Conservation (phyloP, 1,284 basidiomycete genomes). For the Boletus calvinii region DNA sequence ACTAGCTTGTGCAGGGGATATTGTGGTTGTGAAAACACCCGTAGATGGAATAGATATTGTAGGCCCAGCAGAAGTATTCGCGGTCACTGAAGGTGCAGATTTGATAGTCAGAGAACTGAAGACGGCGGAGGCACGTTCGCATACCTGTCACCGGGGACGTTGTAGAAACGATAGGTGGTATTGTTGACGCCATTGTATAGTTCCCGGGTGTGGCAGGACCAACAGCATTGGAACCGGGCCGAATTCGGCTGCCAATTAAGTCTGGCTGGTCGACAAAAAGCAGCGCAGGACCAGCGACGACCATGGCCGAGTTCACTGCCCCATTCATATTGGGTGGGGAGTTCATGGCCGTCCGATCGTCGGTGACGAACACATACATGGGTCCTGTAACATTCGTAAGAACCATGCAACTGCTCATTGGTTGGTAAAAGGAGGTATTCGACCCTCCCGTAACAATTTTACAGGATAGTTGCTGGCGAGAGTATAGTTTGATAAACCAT, state of each 20-base stretch:
- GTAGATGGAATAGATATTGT: conserved; percentile 4
- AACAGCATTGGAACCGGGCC: conserved; percentile 21
- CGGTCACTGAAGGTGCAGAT: background rate
- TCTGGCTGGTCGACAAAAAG: conserved; percentile 59
- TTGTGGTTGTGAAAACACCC: conserved; percentile 7
- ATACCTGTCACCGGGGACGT: conserved; percentile 45
- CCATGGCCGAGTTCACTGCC: conserved; percentile 31
- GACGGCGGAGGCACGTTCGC: background rate
- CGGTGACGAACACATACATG: conserved; percentile 71
- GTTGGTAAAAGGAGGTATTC: conserved; percentile 56
- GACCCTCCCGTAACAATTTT: conserved; percentile 73
- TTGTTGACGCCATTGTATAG: conserved; percentile 2
- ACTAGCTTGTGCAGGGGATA: conserved; percentile 17
- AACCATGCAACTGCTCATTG: conserved; percentile 59
- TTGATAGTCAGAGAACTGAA: background rate
- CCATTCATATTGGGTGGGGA: background rate
- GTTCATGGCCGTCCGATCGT: conserved; percentile 46
- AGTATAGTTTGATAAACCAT: background rate
- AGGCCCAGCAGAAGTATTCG: conserved; percentile 5
- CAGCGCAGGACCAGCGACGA: conserved; percentile 72
- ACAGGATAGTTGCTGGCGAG: conserved; percentile 57
- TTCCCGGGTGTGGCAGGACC: background rate
- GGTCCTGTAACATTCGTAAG: conserved; percentile 66
- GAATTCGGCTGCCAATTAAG: conserved; percentile 48
- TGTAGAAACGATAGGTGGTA: conserved; percentile 37